Percentiles rank a stretch among this genome's conserved stretches.
phyloP scores from a whole-genome alignment of 768 basidiomycete species.

The Favolaschia claudopus region DNA sequence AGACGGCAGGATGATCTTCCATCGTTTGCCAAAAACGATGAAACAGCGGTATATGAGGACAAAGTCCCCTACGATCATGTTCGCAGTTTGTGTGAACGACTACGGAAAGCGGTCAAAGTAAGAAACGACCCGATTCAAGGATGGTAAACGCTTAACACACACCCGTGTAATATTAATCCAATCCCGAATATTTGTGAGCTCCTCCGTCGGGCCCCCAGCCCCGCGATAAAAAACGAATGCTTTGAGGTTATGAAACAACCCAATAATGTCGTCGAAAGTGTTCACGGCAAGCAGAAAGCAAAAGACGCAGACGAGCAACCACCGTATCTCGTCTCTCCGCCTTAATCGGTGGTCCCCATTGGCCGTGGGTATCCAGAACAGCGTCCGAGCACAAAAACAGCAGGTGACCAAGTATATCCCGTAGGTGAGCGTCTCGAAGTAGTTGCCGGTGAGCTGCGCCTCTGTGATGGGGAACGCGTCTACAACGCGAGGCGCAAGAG shows the following conservation, averaged over 20 bases:
- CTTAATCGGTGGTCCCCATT: neutral
- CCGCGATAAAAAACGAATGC: neutral
- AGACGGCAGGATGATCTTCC: slow-evolving; percentile 3
- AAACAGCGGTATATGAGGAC: slow-evolving; percentile 5
- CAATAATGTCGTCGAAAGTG: neutral
- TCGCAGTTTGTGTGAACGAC: neutral
- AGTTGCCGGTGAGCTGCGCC: neutral
- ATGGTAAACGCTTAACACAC: too few relatives aligned
- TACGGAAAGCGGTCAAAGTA: too few relatives aligned
- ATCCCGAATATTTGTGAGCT: neutral
- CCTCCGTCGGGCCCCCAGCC: neutral
- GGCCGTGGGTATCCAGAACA: neutral
- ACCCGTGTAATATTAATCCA: slow-evolving; percentile 5
- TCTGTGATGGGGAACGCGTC: slow-evolving; percentile 4
- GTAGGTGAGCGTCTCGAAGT: slow-evolving; percentile 1
- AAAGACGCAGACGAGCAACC: neutral
- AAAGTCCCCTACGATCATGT: slow-evolving; percentile 1
- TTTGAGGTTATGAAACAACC: neutral
- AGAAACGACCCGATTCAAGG: too few relatives aligned
- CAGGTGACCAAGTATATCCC: slow-evolving; percentile 1
- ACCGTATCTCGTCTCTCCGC: neutral
- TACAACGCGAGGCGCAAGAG: too few relatives aligned
- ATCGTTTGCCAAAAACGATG: slow-evolving; percentile 1
- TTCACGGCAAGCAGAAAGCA: neutral
- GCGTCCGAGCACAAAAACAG: neutral